Percentiles rank a stretch among this genome's conserved stretches.
phyloP scores from a whole-genome alignment of 768 basidiomycete species.

The Rhizopogon roseolus region DNA sequence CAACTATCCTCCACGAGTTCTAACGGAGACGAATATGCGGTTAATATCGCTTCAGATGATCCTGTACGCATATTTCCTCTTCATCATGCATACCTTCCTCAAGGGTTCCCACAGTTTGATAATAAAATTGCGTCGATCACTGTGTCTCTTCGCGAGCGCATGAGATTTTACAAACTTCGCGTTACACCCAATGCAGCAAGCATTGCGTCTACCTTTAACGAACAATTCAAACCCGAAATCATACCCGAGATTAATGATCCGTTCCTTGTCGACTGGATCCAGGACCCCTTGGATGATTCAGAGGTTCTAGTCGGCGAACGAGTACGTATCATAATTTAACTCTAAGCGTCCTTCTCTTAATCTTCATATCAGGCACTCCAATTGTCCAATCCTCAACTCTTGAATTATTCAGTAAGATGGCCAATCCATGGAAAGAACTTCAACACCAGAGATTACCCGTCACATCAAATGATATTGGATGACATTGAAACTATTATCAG shows the following conservation, averaged over 20 bases:
- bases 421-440: conserved; percentile 81
- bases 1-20: conserved; percentile 18
- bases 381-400: conserved; percentile 59
- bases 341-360: conserved; percentile 4
- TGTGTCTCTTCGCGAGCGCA: conserved; percentile 70
- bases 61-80: conserved; percentile 39
- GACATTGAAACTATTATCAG: conserved; percentile 74
- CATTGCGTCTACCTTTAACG: conserved; percentile 76
- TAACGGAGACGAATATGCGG: conserved; percentile 48
- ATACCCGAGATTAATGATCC: conserved; percentile 84
- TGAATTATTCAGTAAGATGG: conserved; percentile 74
- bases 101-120: conserved; percentile 49
- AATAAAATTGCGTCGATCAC: conserved; percentile 69
- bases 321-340: conserved; percentile 30
- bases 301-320: conserved; percentile 63
- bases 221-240: conserved; percentile 78
- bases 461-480: conserved; percentile 62
- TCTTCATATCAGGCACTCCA: conserved; percentile 53
- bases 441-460: conserved; percentile 76
- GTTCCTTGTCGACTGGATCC: conserved; percentile 82
- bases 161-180: conserved; percentile 81
- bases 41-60: conserved; percentile 48
- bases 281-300: conserved; percentile 40
- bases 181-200: conserved; percentile 66
- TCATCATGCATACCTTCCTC: neutral